Conservation (phyloP, 2,329 filamentous ascomycete species). For the Penicillium brasilianum region DNA sequence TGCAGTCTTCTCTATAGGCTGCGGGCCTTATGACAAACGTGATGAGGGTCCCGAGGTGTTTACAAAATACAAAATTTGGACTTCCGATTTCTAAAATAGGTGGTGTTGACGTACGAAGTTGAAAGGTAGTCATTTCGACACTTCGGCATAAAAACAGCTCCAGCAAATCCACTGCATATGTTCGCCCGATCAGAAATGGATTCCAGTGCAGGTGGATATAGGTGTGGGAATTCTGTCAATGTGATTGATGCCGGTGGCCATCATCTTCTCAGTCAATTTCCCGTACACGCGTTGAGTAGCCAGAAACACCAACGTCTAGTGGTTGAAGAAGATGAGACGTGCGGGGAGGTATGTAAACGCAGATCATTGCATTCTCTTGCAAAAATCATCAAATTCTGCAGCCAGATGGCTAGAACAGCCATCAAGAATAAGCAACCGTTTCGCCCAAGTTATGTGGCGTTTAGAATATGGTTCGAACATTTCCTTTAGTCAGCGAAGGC, state of each 20-base stretch:
- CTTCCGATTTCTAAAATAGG: neutral
- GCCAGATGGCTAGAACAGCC: neutral
- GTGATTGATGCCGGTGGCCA: neutral
- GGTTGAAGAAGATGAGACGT: neutral
- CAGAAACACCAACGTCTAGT: neutral
- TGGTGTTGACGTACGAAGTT: neutral
- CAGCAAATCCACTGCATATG: neutral
- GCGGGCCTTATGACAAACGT: too few relatives aligned
- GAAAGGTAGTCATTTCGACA: neutral
- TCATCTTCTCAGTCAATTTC: neutral
- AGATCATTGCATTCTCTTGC: neutral
- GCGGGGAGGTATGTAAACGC: neutral
- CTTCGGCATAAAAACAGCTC: neutral
- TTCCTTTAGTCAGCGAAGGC: neutral
- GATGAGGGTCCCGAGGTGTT: neutral
- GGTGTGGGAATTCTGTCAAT: neutral
- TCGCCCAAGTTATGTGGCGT: neutral
- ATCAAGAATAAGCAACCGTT: neutral
- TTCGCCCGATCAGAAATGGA: neutral
- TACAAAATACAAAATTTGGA: neutral
- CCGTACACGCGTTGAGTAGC: neutral
- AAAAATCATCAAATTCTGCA: neutral
- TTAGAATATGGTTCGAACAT: neutral
- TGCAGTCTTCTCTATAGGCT: too few relatives aligned
- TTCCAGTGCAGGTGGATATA: neutral